These are phyloP conservation scores for Pseudognaphalium luteoalbum DNA, from an alignment of 129 eudicot genomes.

Conservation along the genomic window DNA sequence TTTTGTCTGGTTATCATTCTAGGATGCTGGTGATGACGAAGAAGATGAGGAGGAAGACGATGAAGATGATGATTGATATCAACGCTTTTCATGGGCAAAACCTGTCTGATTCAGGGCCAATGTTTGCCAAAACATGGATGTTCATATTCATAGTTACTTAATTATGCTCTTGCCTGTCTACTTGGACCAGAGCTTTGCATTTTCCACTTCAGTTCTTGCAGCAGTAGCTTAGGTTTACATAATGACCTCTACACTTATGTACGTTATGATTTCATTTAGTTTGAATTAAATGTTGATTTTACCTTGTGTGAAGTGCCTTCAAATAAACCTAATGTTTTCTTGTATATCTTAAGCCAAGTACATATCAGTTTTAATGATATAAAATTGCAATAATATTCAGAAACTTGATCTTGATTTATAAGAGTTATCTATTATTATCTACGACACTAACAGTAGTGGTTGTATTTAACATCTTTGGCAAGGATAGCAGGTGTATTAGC, in stretches of 20 bases:
- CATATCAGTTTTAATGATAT: neutral
- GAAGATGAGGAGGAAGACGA: constrained; percentile 63
- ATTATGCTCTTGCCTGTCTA: constrained; percentile 25
- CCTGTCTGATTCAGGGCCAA: constrained; percentile 18
- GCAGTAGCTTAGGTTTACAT: constrained; percentile 35
- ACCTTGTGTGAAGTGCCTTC: neutral
- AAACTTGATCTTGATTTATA: too few relatives aligned
- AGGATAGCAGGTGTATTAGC: too few relatives aligned
- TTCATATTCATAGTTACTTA: constrained; percentile 35
- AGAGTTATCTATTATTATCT: too few relatives aligned
- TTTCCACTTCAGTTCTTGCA: constrained; percentile 29
- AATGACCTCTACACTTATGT: constrained; percentile 24
- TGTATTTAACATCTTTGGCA: too few relatives aligned
- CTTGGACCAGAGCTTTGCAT: constrained; percentile 29
- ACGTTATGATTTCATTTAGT: constrained; percentile 27
- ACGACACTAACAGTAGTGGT: too few relatives aligned
- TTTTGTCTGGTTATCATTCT: constrained; percentile 4
- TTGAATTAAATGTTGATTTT: constrained; percentile 15
- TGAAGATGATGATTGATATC: constrained; percentile 59
- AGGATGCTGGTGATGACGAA: constrained; percentile 45
- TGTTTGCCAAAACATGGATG: constrained; percentile 31
- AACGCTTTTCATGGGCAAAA: constrained; percentile 8
- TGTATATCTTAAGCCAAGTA: neutral
- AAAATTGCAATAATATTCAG: too few relatives aligned
- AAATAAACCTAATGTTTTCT: neutral